Evolutionary conservation across 2,329 filamentous ascomycete species (phyloP).

Genomic region (Alternaria alternata): DNA sequence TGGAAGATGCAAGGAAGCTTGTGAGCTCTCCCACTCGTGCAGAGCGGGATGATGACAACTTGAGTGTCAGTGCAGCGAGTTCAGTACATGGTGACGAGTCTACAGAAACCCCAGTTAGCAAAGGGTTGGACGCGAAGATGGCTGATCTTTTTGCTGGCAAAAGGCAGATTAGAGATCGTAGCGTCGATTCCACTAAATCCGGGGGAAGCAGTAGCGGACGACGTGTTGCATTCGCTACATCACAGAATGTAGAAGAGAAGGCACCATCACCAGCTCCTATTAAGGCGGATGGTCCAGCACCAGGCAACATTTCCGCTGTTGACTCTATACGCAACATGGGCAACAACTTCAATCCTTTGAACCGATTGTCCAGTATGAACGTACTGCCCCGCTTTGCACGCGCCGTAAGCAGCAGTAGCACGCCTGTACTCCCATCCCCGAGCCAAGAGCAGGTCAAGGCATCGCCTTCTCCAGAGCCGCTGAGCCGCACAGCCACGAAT

Average conservation of each 20-base stretch:
- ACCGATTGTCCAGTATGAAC: constrained; percentile 75
- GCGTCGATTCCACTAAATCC: constrained; percentile 76
- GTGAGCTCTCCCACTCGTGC: constrained; percentile 73
- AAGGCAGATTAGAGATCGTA: constrained; percentile 71
- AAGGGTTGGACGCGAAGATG: constrained; percentile 65
- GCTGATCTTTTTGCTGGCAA: constrained; percentile 76
- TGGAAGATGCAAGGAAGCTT: constrained; percentile 91
- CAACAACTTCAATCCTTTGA: constrained; percentile 83
- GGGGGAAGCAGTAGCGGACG: constrained; percentile 68
- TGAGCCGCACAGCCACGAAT: constrained; percentile 27
- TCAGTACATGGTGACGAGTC: constrained; percentile 58
- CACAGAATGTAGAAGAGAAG: constrained; percentile 36
- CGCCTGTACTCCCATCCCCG: constrained; percentile 53
- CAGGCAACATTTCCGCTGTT: constrained; percentile 66
- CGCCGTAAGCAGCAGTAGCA: constrained; percentile 52
- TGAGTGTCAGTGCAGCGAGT: constrained; percentile 60
- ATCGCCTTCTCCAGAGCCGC: constrained; percentile 30
- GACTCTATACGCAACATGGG: constrained; percentile 84
- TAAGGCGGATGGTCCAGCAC: constrained; percentile 38
- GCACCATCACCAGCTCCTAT: constrained; percentile 25
- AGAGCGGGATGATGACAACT: constrained; percentile 60
- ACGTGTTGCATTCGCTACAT: constrained; percentile 60
- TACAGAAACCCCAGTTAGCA: constrained; percentile 32
- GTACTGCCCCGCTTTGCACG: constrained; percentile 80
- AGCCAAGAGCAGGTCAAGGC: constrained; percentile 43